These are phyloP conservation scores for Hemisphaericaspora subhashii DNA, from an alignment of 1,139 yeast species.

Conservation along the genomic window DNA sequence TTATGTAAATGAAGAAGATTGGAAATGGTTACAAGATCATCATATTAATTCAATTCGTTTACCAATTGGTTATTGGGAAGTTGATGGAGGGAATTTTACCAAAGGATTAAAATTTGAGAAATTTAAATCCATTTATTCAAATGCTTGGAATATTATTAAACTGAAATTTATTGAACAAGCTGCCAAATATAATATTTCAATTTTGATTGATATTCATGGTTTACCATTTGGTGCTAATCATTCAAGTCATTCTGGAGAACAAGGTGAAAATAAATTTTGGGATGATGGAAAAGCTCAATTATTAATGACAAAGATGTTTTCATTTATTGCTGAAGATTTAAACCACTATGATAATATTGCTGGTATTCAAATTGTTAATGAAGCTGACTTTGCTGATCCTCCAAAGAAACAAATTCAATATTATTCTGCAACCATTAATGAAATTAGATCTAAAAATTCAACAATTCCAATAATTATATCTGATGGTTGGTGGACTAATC, in stretches of 20 bases:
- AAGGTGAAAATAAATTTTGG: constrained; percentile 67
- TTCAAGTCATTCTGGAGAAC: constrained; percentile 78
- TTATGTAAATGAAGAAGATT: constrained; percentile 70
- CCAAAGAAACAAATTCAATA: constrained; percentile 56
- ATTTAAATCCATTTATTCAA: constrained; percentile 54
- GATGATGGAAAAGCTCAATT: constrained; percentile 41
- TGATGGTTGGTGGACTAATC: constrained; percentile 92
- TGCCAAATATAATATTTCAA: constrained; percentile 57
- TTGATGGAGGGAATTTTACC: constrained; percentile 61
- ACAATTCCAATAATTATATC: constrained; percentile 75
- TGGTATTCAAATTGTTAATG: constrained; percentile 86
- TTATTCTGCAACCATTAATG: constrained; percentile 65
- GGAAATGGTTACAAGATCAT: constrained; percentile 68
- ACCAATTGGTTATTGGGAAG: constrained; percentile 91
- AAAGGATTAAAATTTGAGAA: constrained; percentile 61
- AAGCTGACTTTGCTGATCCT: constrained; percentile 60
- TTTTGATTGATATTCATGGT: constrained; percentile 83
- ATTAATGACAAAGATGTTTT: constrained; percentile 51
- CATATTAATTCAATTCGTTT: constrained; percentile 78
- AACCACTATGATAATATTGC: constrained; percentile 61
- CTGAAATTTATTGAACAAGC: constrained; percentile 56
- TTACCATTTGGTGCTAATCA: constrained; percentile 92
- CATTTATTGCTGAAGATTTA: constrained; percentile 65
- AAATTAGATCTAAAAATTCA: constrained; percentile 56
- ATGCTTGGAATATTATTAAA: constrained; percentile 69